Conservation (phyloP, 805 yeast species). For the Sugiyamaella valdiviana region DNA sequence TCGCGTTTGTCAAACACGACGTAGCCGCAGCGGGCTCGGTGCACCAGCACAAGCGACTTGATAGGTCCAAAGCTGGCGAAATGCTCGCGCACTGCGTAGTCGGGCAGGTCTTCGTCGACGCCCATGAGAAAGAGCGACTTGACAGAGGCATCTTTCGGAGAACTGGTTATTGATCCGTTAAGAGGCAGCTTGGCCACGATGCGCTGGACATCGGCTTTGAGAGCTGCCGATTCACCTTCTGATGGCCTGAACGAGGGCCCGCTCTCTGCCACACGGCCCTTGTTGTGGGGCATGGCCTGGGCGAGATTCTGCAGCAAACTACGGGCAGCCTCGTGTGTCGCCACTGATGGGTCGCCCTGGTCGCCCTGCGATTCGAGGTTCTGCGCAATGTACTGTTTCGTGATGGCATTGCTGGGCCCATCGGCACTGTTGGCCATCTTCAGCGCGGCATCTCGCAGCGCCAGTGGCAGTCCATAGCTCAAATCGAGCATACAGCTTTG, state of each 20-base stretch:
- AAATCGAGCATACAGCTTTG: conserved; percentile 83
- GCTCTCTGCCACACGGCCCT: conserved; percentile 2
- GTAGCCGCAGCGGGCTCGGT: conserved; percentile 58
- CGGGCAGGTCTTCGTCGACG: conserved; percentile 58
- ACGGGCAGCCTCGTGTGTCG: conserved; percentile 45
- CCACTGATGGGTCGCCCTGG: conserved; percentile 31
- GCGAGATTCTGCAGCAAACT: conserved; percentile 49
- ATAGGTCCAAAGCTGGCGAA: conserved; percentile 45
- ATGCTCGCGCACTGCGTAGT: conserved; percentile 48
- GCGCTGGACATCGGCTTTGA: conserved; percentile 42
- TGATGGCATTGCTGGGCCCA: conserved; percentile 47
- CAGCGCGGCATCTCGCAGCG: conserved; percentile 72
- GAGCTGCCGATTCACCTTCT: conserved; percentile 10
- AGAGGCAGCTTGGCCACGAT: conserved; percentile 60
- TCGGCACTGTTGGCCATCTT: conserved; percentile 48
- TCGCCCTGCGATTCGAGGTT: conserved; percentile 32
- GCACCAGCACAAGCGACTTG: conserved; percentile 46
- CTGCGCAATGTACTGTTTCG: conserved; percentile 52
- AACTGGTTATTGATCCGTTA: conserved; percentile 44
- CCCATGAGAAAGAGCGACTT: conserved; percentile 72
- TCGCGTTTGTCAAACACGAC: conserved; percentile 45
- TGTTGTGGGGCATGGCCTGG: conserved; percentile 21
- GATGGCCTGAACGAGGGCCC: conserved; percentile 4
- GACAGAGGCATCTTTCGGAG: conserved; percentile 39
- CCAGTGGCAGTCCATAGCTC: conserved; percentile 71